Evolutionary conservation across 106 monocot genomes (phyloP).

Genomic region (Acorus gramineus): DNA sequence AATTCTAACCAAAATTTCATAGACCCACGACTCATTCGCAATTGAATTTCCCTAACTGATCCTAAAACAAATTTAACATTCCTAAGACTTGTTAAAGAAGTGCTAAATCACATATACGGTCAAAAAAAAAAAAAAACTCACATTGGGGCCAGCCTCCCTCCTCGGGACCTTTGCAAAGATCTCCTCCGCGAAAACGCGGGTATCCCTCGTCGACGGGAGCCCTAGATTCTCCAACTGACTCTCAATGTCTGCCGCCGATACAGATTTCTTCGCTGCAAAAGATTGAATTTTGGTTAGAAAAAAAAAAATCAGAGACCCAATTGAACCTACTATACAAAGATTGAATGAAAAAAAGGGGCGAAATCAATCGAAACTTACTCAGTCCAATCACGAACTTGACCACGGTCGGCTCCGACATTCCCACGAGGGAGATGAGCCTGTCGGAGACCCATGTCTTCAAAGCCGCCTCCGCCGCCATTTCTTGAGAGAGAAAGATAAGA

Average conservation of each 20-base stretch:
- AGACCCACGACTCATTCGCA: too few species aligned
- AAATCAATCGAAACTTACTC: conserved; percentile 24
- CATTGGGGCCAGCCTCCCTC: conserved; percentile 42
- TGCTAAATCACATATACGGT: background rate
- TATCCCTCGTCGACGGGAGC: conserved; percentile 39
- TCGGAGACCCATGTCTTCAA: conserved; percentile 72
- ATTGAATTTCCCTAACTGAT: too few species aligned
- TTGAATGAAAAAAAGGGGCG: background rate
- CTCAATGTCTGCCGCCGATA: conserved; percentile 45
- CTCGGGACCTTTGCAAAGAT: conserved; percentile 58
- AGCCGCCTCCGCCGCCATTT: conserved; percentile 36
- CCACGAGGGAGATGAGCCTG: conserved; percentile 65
- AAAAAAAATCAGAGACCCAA: background rate
- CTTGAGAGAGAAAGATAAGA: background rate
- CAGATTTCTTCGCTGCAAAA: conserved; percentile 64
- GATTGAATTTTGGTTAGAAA: background rate
- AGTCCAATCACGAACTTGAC: conserved; percentile 74
- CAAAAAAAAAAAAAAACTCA: conserved; percentile 16
- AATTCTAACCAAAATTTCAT: too few species aligned
- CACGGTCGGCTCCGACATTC: conserved; percentile 51
- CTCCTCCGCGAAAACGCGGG: conserved; percentile 49
- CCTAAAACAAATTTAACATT: too few species aligned
- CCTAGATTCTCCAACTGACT: conserved; percentile 53
- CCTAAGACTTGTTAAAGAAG: too few species aligned
- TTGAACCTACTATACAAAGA: background rate